Conservation (phyloP, 768 basidiomycete species). For the Boletus pseudo-olivaceus region DNA sequence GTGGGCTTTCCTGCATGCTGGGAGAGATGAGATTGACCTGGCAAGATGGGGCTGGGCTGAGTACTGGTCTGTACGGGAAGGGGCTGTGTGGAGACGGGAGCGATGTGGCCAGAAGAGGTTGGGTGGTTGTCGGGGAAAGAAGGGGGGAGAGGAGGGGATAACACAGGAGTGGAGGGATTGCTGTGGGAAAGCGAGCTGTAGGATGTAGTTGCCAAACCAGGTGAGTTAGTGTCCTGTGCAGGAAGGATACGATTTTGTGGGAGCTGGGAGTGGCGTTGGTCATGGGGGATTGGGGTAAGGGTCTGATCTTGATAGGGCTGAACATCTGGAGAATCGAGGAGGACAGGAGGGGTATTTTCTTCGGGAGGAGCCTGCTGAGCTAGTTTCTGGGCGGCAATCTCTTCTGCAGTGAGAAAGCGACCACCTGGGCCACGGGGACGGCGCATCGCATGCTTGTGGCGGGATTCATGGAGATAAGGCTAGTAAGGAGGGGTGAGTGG, state of each 20-base stretch:
- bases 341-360: conserved; percentile 17
- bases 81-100: conserved; percentile 19
- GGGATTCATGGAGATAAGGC: conserved; percentile 98
- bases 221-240: conserved; percentile 7
- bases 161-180: conserved; percentile 20
- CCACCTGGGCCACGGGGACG: conserved; percentile 96
- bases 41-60: conserved; percentile 18
- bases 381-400: conserved; percentile 81
- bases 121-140: conserved; percentile 19
- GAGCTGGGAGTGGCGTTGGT: conserved; percentile 15
- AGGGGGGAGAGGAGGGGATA: conserved; percentile 18
- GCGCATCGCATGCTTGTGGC: conserved; percentile 97
- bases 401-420: conserved; percentile 94
- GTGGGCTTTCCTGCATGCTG: conserved; percentile 30
- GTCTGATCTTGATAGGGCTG: conserved; percentile 9
- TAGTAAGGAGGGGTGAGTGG: conserved; percentile 30
- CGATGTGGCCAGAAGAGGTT: conserved; percentile 13
- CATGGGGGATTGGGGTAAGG: conserved; percentile 1
- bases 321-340: conserved; percentile 18
- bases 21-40: conserved; percentile 16
- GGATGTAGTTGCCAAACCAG: conserved; percentile 11
- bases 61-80: conserved; percentile 21
- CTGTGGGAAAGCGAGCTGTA: conserved; percentile 22
- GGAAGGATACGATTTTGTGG: conserved; percentile 18
- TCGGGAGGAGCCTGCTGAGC: conserved; percentile 27